Percentiles rank a stretch among this genome's conserved stretches.
These are phyloP conservation scores for Dianthus caryophyllus DNA, from an alignment of 148 eudicot species.

Conservation along the genomic window DNA sequence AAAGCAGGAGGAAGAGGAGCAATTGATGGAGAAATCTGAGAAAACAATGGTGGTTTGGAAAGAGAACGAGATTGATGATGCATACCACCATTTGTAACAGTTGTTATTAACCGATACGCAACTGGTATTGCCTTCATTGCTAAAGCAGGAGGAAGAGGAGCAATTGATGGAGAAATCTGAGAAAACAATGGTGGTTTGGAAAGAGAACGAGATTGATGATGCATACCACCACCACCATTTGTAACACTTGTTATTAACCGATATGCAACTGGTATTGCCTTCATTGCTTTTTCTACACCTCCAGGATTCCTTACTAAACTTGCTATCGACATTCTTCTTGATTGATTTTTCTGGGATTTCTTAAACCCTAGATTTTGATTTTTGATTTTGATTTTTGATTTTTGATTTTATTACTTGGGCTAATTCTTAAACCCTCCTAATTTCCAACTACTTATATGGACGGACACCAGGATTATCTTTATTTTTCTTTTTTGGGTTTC, in stretches of 20 bases:
- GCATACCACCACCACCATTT: constrained; percentile 6
- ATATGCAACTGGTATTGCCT: constrained; percentile 5
- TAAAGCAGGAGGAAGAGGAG: background rate
- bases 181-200: constrained; percentile 11
- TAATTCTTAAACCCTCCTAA: too few species aligned
- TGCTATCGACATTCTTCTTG: constrained; percentile 21
- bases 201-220: constrained; percentile 13
- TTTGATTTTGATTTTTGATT: too few species aligned
- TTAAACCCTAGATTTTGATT: constrained; percentile 14
- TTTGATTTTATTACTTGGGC: too few species aligned
- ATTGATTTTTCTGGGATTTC: background rate
- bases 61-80: constrained; percentile 14
- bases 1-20: background rate
- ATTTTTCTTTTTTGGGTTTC: too few species aligned
- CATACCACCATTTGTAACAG: too few species aligned
- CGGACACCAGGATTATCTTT: too few species aligned
- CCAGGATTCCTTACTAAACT: background rate
- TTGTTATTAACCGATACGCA: too few species aligned
- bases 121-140: too few species aligned
- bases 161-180: constrained; percentile 9
- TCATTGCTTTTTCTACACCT: background rate
- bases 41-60: background rate
- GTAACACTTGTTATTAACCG: background rate
- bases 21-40: constrained; percentile 17
- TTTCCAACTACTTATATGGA: too few species aligned